Evolutionary conservation across 1,139 yeast species (phyloP).

Genomic region (Pneumocystis carinii): DNA sequence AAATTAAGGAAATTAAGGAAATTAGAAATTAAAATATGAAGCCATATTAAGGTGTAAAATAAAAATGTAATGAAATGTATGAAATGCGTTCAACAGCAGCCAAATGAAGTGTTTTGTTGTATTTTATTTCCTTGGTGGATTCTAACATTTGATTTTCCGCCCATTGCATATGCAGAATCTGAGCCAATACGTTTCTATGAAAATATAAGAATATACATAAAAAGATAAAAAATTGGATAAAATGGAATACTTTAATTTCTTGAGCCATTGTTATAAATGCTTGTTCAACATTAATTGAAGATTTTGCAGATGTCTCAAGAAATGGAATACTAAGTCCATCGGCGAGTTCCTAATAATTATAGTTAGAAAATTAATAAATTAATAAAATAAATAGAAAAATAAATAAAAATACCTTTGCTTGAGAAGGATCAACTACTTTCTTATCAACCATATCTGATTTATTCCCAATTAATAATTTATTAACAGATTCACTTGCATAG

Average conservation of each 20-base stretch:
- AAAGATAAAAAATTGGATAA: neutral
- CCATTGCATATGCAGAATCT: conserved; percentile 37
- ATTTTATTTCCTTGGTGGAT: conserved; percentile 75
- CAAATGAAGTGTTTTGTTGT: conserved; percentile 45
- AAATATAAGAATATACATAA: neutral
- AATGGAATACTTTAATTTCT: conserved; percentile 58
- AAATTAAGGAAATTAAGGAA: neutral
- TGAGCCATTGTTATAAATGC: conserved; percentile 98
- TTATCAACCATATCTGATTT: conserved; percentile 89
- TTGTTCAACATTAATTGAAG: conserved; percentile 92
- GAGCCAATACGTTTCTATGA: conserved; percentile 58
- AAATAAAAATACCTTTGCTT: conserved; percentile 42
- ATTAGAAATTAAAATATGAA: neutral
- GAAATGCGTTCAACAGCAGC: conserved; percentile 49
- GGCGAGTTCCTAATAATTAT: conserved; percentile 67
- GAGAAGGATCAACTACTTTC: conserved; percentile 89
- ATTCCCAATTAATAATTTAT: conserved; percentile 90
- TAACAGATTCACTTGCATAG: conserved; percentile 94
- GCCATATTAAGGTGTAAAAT: neutral
- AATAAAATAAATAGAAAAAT: neutral
- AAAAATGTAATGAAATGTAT: neutral
- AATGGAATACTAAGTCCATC: conserved; percentile 91
- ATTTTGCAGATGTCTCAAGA: conserved; percentile 90
- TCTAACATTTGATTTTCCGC: conserved; percentile 60
- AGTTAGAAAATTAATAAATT: no score